A percentile compares a stretch with the other conserved stretches of the same genome.
Conservation (phyloP, 2,329 filamentous ascomycete species). For the Penicillium fuscoglaucum region DNA sequence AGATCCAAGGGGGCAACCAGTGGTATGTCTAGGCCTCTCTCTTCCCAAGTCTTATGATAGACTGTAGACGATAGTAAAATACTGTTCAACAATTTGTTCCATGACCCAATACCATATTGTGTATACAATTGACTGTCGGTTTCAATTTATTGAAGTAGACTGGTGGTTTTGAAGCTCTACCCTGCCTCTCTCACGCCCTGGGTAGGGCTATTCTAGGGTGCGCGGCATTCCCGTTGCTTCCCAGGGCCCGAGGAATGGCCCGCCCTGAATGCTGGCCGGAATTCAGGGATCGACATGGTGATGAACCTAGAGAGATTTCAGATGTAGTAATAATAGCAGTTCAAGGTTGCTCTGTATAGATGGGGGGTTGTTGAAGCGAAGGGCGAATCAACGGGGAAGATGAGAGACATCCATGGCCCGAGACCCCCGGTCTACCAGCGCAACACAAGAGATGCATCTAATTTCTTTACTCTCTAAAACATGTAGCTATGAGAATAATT, state of each 20-base stretch:
- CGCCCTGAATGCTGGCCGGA: conserved; percentile 25
- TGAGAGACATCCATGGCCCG: background rate
- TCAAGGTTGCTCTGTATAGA: background rate
- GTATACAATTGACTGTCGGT: no score
- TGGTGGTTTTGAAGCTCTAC: background rate
- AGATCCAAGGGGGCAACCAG: conserved; percentile 23
- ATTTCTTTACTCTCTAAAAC: background rate
- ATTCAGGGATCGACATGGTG: conserved; percentile 17
- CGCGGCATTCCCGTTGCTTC: conserved; percentile 20
- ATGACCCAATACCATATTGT: background rate
- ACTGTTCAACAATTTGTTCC: background rate
- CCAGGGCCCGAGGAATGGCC: conserved; percentile 24
- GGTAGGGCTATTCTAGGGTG: conserved; percentile 14
- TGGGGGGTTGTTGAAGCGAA: background rate
- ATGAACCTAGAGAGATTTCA: background rate
- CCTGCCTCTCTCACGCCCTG: background rate
- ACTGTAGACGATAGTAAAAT: background rate
- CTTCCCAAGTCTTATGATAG: background rate
- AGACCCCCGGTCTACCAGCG: background rate
- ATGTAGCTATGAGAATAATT: no score
- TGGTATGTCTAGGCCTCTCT: conserved; percentile 21
- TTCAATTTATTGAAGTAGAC: background rate
- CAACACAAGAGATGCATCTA: no score
- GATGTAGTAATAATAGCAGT: background rate
- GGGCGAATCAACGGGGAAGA: background rate